Percentiles rank a stretch among this genome's conserved stretches.
Evolutionary conservation across 345 rosid genomes (phyloP).

Genomic region (Schrenkiella parvula): DNA sequence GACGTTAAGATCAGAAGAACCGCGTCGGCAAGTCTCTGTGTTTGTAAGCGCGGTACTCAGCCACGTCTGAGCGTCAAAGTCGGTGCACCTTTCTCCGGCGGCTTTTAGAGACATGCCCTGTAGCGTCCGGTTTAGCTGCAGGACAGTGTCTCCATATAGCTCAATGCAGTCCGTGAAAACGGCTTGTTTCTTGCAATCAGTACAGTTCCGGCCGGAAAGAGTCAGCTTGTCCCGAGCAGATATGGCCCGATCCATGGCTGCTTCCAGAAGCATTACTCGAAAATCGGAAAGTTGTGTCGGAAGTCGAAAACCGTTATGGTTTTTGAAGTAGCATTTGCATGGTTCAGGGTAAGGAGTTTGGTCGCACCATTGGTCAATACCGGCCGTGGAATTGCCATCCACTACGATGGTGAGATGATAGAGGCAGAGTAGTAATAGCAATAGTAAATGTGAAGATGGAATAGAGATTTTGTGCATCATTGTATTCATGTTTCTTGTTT

Average conservation of each 20-base stretch:
- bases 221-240: slow-evolving; percentile 29
- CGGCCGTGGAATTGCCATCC: neutral
- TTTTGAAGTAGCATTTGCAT: slow-evolving; percentile 49
- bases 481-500: neutral
- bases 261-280: slow-evolving; percentile 41
- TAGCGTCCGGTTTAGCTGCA: slow-evolving; percentile 28
- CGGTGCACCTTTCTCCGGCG: slow-evolving; percentile 27
- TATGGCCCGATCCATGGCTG: slow-evolving; percentile 54
- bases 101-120: slow-evolving; percentile 29
- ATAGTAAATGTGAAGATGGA: slow-evolving; percentile 22
- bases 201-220: slow-evolving; percentile 27
- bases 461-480: slow-evolving; percentile 9
- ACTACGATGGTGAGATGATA: slow-evolving; percentile 17
- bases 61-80: slow-evolving; percentile 85
- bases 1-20: slow-evolving; percentile 58
- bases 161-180: slow-evolving; percentile 63
- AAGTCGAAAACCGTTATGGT: slow-evolving; percentile 12
- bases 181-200: slow-evolving; percentile 30
- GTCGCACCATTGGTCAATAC: slow-evolving; percentile 64
- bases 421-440: slow-evolving; percentile 25
- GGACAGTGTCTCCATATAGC: slow-evolving; percentile 26
- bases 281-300: slow-evolving; percentile 48
- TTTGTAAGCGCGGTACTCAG: slow-evolving; percentile 83
- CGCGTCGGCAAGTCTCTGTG: slow-evolving; percentile 59
- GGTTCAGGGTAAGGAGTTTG: slow-evolving; percentile 74